Percentiles rank a stretch among this genome's conserved stretches.
phyloP scores from a whole-genome alignment of 306 rosid genomes.

The Ochetophila trinervis region DNA sequence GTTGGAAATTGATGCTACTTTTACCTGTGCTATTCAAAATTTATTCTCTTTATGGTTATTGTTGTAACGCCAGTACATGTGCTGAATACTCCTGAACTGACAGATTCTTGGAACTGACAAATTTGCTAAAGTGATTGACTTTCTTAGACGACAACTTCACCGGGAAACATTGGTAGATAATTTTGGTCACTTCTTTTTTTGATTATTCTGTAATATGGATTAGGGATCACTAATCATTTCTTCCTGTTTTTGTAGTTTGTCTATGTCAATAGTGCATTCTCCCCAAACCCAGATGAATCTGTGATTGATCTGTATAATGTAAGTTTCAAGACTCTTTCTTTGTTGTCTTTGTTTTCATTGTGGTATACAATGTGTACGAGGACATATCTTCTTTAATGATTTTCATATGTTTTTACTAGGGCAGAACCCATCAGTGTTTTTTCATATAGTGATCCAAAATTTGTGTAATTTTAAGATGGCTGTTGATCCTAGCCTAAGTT shows the following conservation, averaged over 20 bases:
- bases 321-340: constrained; percentile 29
- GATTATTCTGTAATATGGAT: background rate
- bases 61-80: constrained; percentile 4
- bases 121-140: constrained; percentile 91
- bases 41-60: background rate
- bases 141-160: constrained; percentile 85
- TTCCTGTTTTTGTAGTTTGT: constrained; percentile 67
- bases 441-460: no score
- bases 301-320: constrained; percentile 83
- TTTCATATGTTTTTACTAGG: no score
- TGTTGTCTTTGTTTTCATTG: no score
- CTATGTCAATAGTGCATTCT: constrained; percentile 86
- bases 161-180: constrained; percentile 75
- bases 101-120: constrained; percentile 87
- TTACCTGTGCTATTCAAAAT: background rate
- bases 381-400: no score
- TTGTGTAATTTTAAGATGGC: no score
- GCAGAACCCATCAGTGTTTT: no score
- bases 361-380: no score
- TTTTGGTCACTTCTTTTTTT: constrained; percentile 1
- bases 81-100: constrained; percentile 15
- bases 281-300: constrained; percentile 88
- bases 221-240: constrained; percentile 22
- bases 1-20: background rate
- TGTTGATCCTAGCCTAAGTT: no score